Conservation (phyloP, 306 rosid genomes). For the Lathyrus aphaca region DNA sequence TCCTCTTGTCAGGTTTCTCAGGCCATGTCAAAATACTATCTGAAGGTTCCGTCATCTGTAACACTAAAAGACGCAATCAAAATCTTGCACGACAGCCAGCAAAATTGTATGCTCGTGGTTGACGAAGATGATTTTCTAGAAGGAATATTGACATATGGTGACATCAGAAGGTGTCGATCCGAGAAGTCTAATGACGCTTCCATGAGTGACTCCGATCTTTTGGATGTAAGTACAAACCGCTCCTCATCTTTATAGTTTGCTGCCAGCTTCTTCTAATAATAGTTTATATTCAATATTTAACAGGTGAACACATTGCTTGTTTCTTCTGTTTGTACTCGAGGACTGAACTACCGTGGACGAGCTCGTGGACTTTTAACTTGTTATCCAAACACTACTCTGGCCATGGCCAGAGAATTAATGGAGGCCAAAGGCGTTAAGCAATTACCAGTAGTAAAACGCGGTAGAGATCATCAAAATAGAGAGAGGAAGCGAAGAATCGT, state of each 20-base stretch:
- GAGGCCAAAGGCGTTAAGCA: conserved; percentile 93
- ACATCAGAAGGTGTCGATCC: conserved; percentile 70
- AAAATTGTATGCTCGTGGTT: conserved; percentile 74
- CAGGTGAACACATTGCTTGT: conserved; percentile 71
- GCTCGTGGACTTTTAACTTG: conserved; percentile 86
- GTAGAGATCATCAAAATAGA: conserved; percentile 45
- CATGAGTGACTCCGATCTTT: conserved; percentile 49
- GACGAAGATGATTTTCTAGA: conserved; percentile 78
- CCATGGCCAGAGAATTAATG: conserved; percentile 90
- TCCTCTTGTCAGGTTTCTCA: conserved; percentile 65
- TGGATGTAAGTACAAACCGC: conserved; percentile 58
- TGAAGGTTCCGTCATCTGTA: conserved; percentile 57
- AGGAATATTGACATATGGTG: conserved; percentile 90
- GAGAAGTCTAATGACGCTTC: conserved; percentile 55
- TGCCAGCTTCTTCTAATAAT: conserved; percentile 26
- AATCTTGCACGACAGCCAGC: conserved; percentile 67
- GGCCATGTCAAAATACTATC: conserved; percentile 78
- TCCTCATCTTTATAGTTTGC: conserved; percentile 28
- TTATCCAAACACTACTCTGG: conserved; percentile 74
- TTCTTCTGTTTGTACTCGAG: conserved; percentile 86
- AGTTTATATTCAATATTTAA: conserved; percentile 33
- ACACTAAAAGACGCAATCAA: conserved; percentile 73
- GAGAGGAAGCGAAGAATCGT: conserved; percentile 69
- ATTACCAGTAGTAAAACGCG: conserved; percentile 86
- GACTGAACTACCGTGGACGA: conserved; percentile 77